Conservation (phyloP, 2,329 filamentous ascomycete genomes). For the Fusarium albidum region DNA sequence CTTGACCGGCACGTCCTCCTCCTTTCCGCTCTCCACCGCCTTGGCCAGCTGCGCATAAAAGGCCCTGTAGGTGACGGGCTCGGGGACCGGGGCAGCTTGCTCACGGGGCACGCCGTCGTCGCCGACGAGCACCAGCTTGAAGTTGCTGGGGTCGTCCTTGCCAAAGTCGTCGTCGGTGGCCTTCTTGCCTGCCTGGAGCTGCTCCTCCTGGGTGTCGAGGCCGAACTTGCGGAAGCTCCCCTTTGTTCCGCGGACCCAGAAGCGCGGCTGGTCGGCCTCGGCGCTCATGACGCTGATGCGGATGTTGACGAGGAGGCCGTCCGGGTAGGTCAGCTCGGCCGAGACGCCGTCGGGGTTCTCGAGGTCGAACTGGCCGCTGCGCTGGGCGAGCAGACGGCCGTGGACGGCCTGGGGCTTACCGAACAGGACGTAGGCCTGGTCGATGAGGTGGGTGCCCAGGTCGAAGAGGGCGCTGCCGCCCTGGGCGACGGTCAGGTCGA, state of each 20-base stretch:
- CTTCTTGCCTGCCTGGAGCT: constrained; percentile 70
- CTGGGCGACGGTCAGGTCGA: constrained; percentile 61
- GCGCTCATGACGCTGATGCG: constrained; percentile 75
- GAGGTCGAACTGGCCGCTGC: constrained; percentile 55
- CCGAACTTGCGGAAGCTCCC: constrained; percentile 77
- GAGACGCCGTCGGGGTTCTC: constrained; percentile 67
- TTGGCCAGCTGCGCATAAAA: constrained; percentile 68
- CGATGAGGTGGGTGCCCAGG: constrained; percentile 78
- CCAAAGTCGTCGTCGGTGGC: constrained; percentile 72
- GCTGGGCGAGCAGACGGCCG: constrained; percentile 72
- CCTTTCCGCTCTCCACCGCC: constrained; percentile 56
- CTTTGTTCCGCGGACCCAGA: constrained; percentile 78
- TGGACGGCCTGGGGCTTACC: constrained; percentile 73
- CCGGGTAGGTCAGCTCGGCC: constrained; percentile 71
- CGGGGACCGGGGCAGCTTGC: constrained; percentile 63
- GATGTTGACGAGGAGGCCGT: constrained; percentile 71
- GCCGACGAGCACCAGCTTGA: constrained; percentile 64
- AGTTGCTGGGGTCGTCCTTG: constrained; percentile 66
- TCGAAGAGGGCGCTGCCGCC: constrained; percentile 77
- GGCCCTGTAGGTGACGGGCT: constrained; percentile 72
- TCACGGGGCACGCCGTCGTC: constrained; percentile 60
- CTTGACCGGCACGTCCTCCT: constrained; percentile 61
- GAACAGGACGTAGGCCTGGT: constrained; percentile 76
- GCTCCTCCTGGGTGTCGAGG: constrained; percentile 79
- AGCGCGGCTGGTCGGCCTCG: constrained; percentile 74